Evolutionary conservation across 768 basidiomycete genomes (phyloP).

Genomic region (Pleurotus sapidus): DNA sequence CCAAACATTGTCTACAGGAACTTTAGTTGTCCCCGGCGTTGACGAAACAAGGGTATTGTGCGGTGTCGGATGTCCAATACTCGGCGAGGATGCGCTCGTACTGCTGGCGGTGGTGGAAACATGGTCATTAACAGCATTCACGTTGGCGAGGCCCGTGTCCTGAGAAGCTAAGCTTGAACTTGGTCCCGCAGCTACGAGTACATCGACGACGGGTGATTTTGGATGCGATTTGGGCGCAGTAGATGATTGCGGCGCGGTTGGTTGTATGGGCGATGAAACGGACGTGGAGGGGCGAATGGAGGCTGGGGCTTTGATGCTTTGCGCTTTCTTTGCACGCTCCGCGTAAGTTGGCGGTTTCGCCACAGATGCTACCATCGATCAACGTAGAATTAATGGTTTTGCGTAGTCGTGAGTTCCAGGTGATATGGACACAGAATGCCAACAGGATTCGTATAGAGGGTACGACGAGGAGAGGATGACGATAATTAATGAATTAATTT

Average conservation of each 20-base stretch:
- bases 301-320: slow-evolving; percentile 30
- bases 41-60: neutral
- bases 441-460: too few relatives aligned
- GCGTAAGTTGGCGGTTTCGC: slow-evolving; percentile 41
- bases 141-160: neutral
- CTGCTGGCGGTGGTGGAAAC: slow-evolving; percentile 11
- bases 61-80: neutral
- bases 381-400: neutral
- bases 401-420: too few relatives aligned
- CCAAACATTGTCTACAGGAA: slow-evolving; percentile 27
- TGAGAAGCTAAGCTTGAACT: slow-evolving; percentile 1
- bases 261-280: slow-evolving; percentile 7
- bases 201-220: slow-evolving; percentile 4
- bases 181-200: slow-evolving; percentile 3
- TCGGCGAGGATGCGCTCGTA: neutral
- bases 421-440: too few relatives aligned
- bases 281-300: slow-evolving; percentile 11
- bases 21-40: slow-evolving; percentile 10
- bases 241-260: slow-evolving; percentile 4
- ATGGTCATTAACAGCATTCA: slow-evolving; percentile 9
- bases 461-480: too few relatives aligned
- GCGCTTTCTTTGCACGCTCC: slow-evolving; percentile 48
- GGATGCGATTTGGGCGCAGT: slow-evolving; percentile 6
- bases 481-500: too few relatives aligned
- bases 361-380: slow-evolving; percentile 6